Conservation (phyloP, 2,329 filamentous ascomycete species). For the Paecilomyces formosus region DNA sequence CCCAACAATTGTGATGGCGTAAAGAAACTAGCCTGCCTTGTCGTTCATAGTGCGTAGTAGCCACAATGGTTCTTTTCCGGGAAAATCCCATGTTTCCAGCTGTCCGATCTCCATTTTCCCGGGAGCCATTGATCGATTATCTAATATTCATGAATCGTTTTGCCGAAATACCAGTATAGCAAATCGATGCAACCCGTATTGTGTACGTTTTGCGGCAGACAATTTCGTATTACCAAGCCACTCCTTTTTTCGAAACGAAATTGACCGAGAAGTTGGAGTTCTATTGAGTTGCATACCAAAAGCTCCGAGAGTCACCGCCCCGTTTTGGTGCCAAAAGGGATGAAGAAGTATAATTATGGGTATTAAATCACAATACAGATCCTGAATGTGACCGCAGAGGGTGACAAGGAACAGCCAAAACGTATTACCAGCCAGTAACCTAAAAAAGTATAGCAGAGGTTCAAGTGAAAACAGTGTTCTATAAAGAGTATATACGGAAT, state of each 20-base stretch:
- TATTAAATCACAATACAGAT: neutral
- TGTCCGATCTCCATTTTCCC: neutral
- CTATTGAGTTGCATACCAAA: neutral
- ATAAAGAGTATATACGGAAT: neutral
- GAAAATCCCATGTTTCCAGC: neutral
- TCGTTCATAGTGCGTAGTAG: neutral
- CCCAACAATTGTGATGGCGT: neutral
- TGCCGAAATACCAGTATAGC: neutral
- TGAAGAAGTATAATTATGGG: neutral
- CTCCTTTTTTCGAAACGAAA: neutral
- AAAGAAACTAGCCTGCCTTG: too few species aligned
- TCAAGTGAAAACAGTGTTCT: neutral
- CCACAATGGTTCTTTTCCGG: neutral
- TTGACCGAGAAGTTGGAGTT: neutral
- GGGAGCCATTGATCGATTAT: neutral
- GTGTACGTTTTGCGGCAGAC: neutral
- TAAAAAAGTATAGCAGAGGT: neutral
- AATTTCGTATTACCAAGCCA: neutral
- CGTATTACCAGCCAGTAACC: neutral
- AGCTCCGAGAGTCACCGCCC: neutral
- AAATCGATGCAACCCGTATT: neutral
- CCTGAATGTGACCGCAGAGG: neutral
- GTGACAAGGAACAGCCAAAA: neutral
- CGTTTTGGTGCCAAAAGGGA: neutral
- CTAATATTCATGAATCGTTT: neutral